Evolutionary conservation across 1,284 basidiomycete species (phyloP).

Genomic region (Cutaneotrichosporon cutaneum): DNA sequence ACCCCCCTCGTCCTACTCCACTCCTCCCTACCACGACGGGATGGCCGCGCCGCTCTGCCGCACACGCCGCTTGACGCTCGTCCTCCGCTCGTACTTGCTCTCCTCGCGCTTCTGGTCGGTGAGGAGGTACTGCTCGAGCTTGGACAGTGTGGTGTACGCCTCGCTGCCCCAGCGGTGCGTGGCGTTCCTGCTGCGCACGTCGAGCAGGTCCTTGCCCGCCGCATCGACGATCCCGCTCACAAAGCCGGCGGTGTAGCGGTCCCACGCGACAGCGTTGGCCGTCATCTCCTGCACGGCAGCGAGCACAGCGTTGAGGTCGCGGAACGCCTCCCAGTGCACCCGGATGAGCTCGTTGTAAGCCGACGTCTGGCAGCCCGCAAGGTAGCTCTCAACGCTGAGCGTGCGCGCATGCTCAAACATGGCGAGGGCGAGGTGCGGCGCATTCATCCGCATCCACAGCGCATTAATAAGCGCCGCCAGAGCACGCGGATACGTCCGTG

Average conservation of each 20-base stretch:
- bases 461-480: slow-evolving; percentile 70
- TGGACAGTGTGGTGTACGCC: slow-evolving; percentile 13
- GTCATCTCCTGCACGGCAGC: slow-evolving; percentile 75
- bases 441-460: slow-evolving; percentile 70
- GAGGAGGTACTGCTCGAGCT: slow-evolving; percentile 12
- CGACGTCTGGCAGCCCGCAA: slow-evolving; percentile 77
- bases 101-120: slow-evolving; percentile 17
- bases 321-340: slow-evolving; percentile 76
- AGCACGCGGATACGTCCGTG: slow-evolving; percentile 67
- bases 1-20: too few species aligned
- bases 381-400: slow-evolving; percentile 71
- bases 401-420: slow-evolving; percentile 74
- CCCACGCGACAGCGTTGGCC: slow-evolving; percentile 68
- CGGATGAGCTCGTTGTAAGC: slow-evolving; percentile 81
- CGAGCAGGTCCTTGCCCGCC: slow-evolving; percentile 45
- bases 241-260: slow-evolving; percentile 62
- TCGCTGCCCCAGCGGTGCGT: slow-evolving; percentile 18
- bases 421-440: slow-evolving; percentile 77
- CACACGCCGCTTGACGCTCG: slow-evolving; percentile 3
- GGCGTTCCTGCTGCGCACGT: background rate
- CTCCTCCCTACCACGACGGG: background rate
- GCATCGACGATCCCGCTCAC: slow-evolving; percentile 68
- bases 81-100: slow-evolving; percentile 11
- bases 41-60: background rate
- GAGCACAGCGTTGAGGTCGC: slow-evolving; percentile 70